A percentile compares a stretch with the other conserved stretches of the same genome.
phyloP scores from a whole-genome alignment of 805 yeast genomes.

The Lachancea nothofagi region DNA sequence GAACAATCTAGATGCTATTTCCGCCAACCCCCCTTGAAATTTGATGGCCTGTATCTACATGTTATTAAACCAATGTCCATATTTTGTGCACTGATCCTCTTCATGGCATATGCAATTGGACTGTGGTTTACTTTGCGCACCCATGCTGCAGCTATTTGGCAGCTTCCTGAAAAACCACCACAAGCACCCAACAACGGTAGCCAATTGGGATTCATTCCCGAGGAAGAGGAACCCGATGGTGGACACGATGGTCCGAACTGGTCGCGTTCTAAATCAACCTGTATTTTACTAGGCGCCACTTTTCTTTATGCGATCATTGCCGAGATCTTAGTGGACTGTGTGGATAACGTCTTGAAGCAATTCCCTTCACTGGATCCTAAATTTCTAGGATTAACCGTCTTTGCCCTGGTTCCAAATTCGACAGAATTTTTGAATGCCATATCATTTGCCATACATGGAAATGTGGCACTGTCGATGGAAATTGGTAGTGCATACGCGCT shows the following conservation, averaged over 20 bases:
- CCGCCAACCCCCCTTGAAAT: conserved; percentile 65
- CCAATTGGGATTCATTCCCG: conserved; percentile 20
- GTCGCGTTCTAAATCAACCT: conserved; percentile 80
- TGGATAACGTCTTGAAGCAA: conserved; percentile 73
- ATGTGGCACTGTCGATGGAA: conserved; percentile 94
- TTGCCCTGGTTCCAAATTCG: conserved; percentile 94
- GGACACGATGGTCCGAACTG: conserved; percentile 98
- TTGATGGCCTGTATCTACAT: conserved; percentile 57
- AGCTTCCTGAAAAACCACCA: conserved; percentile 41
- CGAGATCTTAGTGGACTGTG: conserved; percentile 87
- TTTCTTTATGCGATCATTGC: conserved; percentile 87
- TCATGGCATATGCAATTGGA: conserved; percentile 82
- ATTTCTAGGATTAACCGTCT: conserved; percentile 85
- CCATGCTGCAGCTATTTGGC: conserved; percentile 96
- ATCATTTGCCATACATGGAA: conserved; percentile 92
- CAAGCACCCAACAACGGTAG: conserved; percentile 12
- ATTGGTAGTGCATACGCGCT: conserved; percentile 96
- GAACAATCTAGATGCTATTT: conserved; percentile 54
- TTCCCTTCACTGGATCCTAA: conserved; percentile 80
- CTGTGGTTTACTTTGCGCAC: conserved; percentile 89
- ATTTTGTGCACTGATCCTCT: conserved; percentile 72
- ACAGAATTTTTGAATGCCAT: conserved; percentile 96
- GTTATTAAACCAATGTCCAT: conserved; percentile 80
- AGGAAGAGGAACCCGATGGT: conserved; percentile 36
- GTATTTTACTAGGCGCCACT: conserved; percentile 79